These are phyloP conservation scores for Dryas octopetala DNA, from an alignment of 306 rosid genomes.

Conservation along the genomic window DNA sequence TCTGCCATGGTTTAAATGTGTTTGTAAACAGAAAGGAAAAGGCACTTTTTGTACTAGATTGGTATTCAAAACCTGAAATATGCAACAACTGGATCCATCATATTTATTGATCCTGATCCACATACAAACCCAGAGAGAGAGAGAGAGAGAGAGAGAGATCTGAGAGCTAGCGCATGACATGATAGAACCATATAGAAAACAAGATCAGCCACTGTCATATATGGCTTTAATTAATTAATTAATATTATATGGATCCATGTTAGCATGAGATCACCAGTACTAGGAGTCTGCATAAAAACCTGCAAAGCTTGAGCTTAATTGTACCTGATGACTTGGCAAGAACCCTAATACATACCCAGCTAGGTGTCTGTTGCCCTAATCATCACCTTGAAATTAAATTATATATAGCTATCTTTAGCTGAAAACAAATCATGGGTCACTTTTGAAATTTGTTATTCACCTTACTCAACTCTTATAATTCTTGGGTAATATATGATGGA, in stretches of 20 bases:
- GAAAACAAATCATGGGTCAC: slow-evolving; percentile 8
- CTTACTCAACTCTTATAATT: neutral
- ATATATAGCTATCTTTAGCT: slow-evolving; percentile 7
- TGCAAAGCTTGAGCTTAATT: neutral
- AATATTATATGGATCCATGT: neutral
- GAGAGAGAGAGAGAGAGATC: slow-evolving; percentile 31
- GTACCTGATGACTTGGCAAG: slow-evolving; percentile 4
- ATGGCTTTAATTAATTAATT: neutral
- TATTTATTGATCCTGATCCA: slow-evolving; percentile 5
- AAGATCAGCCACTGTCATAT: neutral
- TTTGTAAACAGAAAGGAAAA: slow-evolving; percentile 43
- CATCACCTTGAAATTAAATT: neutral
- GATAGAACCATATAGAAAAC: neutral
- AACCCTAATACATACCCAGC: slow-evolving; percentile 18
- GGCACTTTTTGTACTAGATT: slow-evolving; percentile 40
- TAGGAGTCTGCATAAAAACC: slow-evolving; percentile 7
- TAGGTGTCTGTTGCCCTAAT: slow-evolving; percentile 18
- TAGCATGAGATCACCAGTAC: neutral
- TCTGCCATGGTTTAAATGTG: neutral
- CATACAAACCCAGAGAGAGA: neutral
- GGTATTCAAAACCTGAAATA: slow-evolving; percentile 36
- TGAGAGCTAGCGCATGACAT: slow-evolving; percentile 2
- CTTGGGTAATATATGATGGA: slow-evolving; percentile 6
- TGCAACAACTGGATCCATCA: slow-evolving; percentile 33
- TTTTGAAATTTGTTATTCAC: slow-evolving; percentile 16